Base-by-base conservation (phyloP, 495 filamentous ascomycete species). In the Lindgomyces ingoldianus region DNA sequence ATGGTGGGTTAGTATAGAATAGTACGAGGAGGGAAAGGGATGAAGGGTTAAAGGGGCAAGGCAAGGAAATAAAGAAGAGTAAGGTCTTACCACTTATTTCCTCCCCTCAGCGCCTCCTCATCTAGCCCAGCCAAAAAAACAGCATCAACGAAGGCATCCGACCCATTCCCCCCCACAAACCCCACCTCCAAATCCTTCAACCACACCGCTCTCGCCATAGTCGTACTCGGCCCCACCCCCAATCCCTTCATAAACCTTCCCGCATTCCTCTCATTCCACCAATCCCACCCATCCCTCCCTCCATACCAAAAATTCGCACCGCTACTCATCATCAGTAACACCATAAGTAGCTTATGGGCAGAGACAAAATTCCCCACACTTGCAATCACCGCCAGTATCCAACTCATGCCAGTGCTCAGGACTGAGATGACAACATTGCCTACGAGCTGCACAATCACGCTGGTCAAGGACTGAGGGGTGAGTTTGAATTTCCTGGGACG, bases 251-350 rank as follows among this genome's bases (percentile, higher is more conserved):
- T 90, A 75, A 91, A 96, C 45, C 80, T 85, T 1, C 79, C 83
- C 11, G 93, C 91, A 52, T 84, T 87, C 45, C 90, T 83, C 76
- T 98, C 94, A 41, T 82, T 81, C 90, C 90, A 97, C 91, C 91
- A 97, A 6, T 82, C 79, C 62, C 84, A 85, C 18, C 81, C 80
- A 62, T 86, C 82, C 62, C 85, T 82, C 1, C 86, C 86, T 1
- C 90, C 83, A 58, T 91, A 85, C 48, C 89, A 81, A 22, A 85
- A 70, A 68, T 98, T 97, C 27, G 85, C 79, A 24, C 89, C 55
- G 12, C 85, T 74, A 69, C 90, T 95, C 14, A 87, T 59, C 1
- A 79, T 75, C 21, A 98, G 78, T 48, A 95, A 62, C 21, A 79
- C 60, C 47, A 98, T 67, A 3, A 98, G 84, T 10, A 97, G 69